Evolutionary conservation across 371 early-diverging fungal genomes (phyloP).

Genomic region (Rhizopus stolonifer): DNA sequence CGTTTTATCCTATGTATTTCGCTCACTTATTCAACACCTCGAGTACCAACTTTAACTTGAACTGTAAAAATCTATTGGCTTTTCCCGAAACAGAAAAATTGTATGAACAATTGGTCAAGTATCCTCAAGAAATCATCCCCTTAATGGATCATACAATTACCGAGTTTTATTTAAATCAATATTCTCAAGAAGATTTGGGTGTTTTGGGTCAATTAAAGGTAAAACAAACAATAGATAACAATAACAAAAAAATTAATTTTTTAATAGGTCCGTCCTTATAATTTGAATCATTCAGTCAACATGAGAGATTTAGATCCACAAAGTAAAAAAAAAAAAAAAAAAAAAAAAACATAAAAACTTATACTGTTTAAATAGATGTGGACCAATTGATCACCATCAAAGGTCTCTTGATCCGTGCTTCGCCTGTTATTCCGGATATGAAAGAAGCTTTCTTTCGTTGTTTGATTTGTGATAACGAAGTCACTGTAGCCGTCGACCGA

Average conservation of each 20-base stretch:
- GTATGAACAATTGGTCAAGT: slow-evolving; percentile 86
- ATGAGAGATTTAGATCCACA: slow-evolving; percentile 96
- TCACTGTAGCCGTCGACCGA: slow-evolving; percentile 85
- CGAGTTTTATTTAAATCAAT: slow-evolving; percentile 75
- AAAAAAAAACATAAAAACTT: slow-evolving; percentile 2
- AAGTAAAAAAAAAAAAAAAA: slow-evolving; percentile 30
- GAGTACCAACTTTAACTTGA: slow-evolving; percentile 79
- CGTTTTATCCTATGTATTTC: slow-evolving; percentile 74
- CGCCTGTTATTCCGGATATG: slow-evolving; percentile 95
- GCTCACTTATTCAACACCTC: slow-evolving; percentile 55
- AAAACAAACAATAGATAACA: not conserved
- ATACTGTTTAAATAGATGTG: slow-evolving; percentile 65
- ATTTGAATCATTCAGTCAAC: slow-evolving; percentile 77
- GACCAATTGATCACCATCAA: slow-evolving; percentile 96
- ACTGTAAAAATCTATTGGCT: slow-evolving; percentile 81
- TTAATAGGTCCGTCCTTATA: slow-evolving; percentile 87
- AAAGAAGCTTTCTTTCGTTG: slow-evolving; percentile 93
- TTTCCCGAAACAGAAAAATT: slow-evolving; percentile 67
- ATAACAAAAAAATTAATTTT: not conserved
- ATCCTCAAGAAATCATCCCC: slow-evolving; percentile 98
- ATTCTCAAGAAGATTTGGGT: slow-evolving; percentile 54
- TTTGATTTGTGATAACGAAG: slow-evolving; percentile 80
- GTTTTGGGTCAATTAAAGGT: slow-evolving; percentile 35
- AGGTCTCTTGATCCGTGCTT: slow-evolving; percentile 94
- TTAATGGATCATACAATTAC: slow-evolving; percentile 90